Evolutionary conservation across 495 filamentous ascomycete species (phyloP).

Genomic region (Penicillium pulvis): DNA sequence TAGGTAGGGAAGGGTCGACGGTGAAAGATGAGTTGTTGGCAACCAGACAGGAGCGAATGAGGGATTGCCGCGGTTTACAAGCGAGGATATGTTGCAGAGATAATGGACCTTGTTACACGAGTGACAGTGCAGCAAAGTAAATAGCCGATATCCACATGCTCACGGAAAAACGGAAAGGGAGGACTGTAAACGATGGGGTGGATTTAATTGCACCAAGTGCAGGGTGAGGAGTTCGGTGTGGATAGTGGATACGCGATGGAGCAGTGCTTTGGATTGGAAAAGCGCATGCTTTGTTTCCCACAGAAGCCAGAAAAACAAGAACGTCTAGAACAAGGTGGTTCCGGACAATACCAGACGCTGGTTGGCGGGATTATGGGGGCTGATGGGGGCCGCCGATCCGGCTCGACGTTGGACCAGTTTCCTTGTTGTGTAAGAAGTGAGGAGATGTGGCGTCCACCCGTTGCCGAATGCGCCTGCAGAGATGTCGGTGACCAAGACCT

Average conservation of each 20-base stretch:
- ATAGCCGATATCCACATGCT: conserved; percentile 50
- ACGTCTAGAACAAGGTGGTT: conserved; percentile 41
- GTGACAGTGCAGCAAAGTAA: conserved; percentile 35
- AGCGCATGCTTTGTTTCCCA: conserved; percentile 27
- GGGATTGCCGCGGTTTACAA: conserved; percentile 15
- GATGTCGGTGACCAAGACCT: conserved; percentile 35
- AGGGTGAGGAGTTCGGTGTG: conserved; percentile 11
- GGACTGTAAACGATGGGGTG: neutral
- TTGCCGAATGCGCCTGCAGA: conserved; percentile 26
- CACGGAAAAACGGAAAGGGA: conserved; percentile 18
- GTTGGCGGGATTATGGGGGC: conserved; percentile 27
- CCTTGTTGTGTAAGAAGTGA: conserved; percentile 17
- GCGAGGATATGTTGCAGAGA: conserved; percentile 35
- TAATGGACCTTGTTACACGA: conserved; percentile 38
- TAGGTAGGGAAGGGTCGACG: conserved; percentile 20
- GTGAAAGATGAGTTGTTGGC: conserved; percentile 25
- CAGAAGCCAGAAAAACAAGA: conserved; percentile 23
- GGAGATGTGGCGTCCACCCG: conserved; percentile 24
- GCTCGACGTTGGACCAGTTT: conserved; percentile 34
- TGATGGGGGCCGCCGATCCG: conserved; percentile 32
- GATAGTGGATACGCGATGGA: conserved; percentile 14
- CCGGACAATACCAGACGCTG: conserved; percentile 16
- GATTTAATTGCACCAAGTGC: conserved; percentile 9
- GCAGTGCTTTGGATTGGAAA: conserved; percentile 16
- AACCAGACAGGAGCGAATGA: conserved; percentile 18